These are phyloP conservation scores for Arabidopsis arenosa DNA, from an alignment of 345 rosid species.

Conservation along the genomic window DNA sequence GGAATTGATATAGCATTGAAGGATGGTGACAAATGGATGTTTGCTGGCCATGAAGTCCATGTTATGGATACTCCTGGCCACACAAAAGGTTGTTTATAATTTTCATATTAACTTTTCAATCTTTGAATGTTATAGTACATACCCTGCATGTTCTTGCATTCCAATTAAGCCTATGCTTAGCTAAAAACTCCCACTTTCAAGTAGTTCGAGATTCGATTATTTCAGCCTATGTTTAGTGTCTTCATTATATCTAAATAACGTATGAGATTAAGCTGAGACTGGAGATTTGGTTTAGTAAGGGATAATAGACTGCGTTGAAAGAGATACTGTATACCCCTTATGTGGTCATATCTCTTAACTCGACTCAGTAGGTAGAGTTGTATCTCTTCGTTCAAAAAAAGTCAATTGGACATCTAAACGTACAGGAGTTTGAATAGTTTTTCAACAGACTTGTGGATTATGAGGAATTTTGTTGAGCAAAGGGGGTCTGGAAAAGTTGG, in stretches of 20 bases:
- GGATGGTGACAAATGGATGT: conserved; percentile 98
- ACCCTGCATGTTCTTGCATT: conserved; percentile 16
- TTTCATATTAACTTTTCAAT: conserved; percentile 21
- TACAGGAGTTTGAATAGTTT: background rate
- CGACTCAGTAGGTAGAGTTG: background rate
- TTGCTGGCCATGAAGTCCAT: conserved; percentile 92
- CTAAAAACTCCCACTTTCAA: background rate
- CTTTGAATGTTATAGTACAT: background rate
- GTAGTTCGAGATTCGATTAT: background rate
- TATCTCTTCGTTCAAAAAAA: background rate
- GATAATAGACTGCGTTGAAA: too few relatives aligned
- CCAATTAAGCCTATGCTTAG: background rate
- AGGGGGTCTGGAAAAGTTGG: background rate
- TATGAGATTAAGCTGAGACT: conserved; percentile 6
- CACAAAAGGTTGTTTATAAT: conserved; percentile 70
- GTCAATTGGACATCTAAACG: background rate
- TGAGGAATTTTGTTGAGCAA: background rate
- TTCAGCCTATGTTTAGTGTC: background rate
- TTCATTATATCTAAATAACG: background rate
- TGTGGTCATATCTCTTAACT: background rate
- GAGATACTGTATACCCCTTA: background rate
- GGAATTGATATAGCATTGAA: conserved; percentile 90
- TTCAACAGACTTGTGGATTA: background rate
- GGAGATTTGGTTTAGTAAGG: background rate
- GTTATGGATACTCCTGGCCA: conserved; percentile 97